Percentiles rank a stretch among this genome's conserved stretches.
Conservation (phyloP, 164 flowering plant genomes). For the Vitis labrusca region DNA sequence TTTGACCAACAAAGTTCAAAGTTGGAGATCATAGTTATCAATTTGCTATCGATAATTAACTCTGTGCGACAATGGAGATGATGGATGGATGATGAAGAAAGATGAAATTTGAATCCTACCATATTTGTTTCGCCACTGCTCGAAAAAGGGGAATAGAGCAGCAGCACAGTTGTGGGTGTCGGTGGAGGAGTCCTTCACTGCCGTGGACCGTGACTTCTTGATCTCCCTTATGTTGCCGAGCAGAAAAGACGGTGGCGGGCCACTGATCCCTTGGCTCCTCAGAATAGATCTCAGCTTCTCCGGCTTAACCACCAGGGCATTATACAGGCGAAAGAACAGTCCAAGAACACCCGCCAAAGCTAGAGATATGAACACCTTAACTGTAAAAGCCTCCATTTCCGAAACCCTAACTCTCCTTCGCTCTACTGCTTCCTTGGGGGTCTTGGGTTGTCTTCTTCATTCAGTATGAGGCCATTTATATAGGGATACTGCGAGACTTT, state of each 20-base stretch:
- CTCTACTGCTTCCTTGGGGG: too few species aligned
- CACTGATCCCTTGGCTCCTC: constrained; percentile 9
- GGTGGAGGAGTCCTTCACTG: neutral
- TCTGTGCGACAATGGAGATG: neutral
- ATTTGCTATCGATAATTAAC: neutral
- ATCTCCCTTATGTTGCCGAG: constrained; percentile 11
- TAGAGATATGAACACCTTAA: neutral
- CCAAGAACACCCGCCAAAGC: neutral
- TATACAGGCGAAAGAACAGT: neutral
- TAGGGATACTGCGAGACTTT: too few species aligned
- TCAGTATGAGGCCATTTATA: too few species aligned
- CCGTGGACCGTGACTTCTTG: neutral
- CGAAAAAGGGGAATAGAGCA: constrained; percentile 21
- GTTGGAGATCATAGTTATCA: too few species aligned
- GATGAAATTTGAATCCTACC: constrained; percentile 2
- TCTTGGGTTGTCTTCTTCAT: too few species aligned
- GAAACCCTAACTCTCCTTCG: too few species aligned
- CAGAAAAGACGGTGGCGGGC: constrained; percentile 3
- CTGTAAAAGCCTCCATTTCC: too few species aligned
- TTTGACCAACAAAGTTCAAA: too few species aligned
- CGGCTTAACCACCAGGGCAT: constrained; percentile 4
- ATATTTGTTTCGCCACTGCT: constrained; percentile 21
- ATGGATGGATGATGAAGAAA: neutral
- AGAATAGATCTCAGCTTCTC: constrained; percentile 3
- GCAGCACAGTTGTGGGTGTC: constrained; percentile 7